Conservation (phyloP, 176 grass and related monocot species). For the Canna indica region DNA sequence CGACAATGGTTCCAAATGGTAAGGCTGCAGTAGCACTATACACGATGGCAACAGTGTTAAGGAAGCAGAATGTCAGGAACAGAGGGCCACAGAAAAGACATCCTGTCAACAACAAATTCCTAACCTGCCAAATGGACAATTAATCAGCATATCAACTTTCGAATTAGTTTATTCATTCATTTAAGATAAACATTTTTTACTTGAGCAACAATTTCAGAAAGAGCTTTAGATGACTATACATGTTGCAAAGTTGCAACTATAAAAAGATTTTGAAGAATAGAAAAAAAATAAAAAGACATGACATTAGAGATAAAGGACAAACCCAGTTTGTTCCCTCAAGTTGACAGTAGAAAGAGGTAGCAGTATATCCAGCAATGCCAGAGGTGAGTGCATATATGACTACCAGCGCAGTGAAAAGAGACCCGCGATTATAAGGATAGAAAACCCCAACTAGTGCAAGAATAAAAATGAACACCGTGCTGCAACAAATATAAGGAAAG, state of each 20-base stretch:
- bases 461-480: conserved; percentile 93
- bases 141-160: neutral
- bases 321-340: conserved; percentile 94
- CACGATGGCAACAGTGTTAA: conserved; percentile 88
- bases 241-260: neutral
- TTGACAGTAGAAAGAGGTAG: conserved; percentile 87
- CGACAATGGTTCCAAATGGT: conserved; percentile 89
- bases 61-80: conserved; percentile 91
- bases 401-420: conserved; percentile 89
- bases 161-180: neutral
- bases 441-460: conserved; percentile 92
- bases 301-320: conserved; percentile 14
- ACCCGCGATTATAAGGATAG: conserved; percentile 95
- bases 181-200: neutral
- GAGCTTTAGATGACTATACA: neutral
- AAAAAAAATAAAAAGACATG: conserved; percentile 1
- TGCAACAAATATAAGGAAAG: conserved; percentile 20
- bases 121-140: conserved; percentile 50
- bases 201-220: neutral
- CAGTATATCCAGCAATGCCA: conserved; percentile 91
- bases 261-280: neutral
- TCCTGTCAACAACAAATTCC: conserved; percentile 87
- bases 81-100: conserved; percentile 88
- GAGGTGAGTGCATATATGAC: conserved; percentile 98
- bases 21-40: conserved; percentile 93